A percentile compares a stretch with the other conserved stretches of the same genome.
Conservation (phyloP, 2,329 filamentous ascomycete genomes). For the Colletotrichum sp. region DNA sequence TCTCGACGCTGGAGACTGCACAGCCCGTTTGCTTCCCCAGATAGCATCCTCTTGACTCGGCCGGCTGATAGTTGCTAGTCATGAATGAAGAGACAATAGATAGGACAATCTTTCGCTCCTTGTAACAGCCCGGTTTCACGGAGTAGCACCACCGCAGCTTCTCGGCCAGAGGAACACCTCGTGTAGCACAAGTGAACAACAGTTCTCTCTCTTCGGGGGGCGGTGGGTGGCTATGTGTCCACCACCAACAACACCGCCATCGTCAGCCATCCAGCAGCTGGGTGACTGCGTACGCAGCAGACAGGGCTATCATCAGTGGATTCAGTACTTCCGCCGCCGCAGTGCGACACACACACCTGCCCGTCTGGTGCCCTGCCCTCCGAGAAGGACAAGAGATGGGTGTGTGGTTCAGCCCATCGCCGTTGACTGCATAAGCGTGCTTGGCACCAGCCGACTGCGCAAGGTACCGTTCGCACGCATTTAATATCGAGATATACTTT, state of each 20-base stretch:
- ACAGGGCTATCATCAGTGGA: neutral
- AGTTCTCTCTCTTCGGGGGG: neutral
- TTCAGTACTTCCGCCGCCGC: neutral
- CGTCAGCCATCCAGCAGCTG: neutral
- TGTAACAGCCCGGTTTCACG: slow-evolving; percentile 10
- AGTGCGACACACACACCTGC: neutral
- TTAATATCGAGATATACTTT: neutral
- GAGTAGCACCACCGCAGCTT: neutral
- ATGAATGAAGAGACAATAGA: neutral
- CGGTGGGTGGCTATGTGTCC: neutral
- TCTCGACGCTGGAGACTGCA: neutral
- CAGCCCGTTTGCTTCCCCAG: neutral
- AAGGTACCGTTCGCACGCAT: neutral
- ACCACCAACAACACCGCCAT: neutral
- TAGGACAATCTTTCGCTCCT: neutral
- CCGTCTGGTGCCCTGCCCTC: slow-evolving; percentile 1
- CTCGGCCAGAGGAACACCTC: neutral
- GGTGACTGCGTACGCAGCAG: neutral
- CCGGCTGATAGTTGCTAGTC: neutral
- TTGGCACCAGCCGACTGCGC: neutral
- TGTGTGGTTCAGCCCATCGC: slow-evolving; percentile 1
- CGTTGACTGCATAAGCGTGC: neutral
- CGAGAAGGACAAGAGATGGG: neutral
- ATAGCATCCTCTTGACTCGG: slow-evolving; percentile 4
- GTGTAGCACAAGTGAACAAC: neutral